A percentile compares a stretch with the other conserved stretches of the same genome.
phyloP scores from a whole-genome alignment of 208 protist genomes.

The Trypanosoma avium region DNA sequence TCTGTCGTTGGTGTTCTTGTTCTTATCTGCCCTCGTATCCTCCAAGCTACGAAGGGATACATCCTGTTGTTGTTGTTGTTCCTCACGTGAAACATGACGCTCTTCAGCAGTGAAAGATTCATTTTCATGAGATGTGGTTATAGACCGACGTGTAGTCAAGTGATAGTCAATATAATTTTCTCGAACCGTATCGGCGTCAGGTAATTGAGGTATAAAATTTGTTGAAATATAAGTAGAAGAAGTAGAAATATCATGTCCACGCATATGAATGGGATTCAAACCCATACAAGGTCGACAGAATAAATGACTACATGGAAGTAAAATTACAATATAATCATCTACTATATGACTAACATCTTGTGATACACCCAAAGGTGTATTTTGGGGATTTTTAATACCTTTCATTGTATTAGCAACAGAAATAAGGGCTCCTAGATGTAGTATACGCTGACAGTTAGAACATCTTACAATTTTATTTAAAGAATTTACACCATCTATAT shows the following conservation, averaged over 20 bases:
- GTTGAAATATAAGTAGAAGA: not conserved
- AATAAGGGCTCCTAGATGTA: conserved; percentile 4
- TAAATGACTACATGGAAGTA: conserved; percentile 41
- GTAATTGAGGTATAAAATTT: not conserved
- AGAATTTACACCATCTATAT: not conserved
- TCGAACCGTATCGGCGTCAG: not conserved
- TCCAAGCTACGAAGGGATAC: no score
- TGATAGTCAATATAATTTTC: no score
- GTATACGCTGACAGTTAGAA: conserved; percentile 7
- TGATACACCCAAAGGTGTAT: not conserved
- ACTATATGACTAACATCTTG: conserved; percentile 1
- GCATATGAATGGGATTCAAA: not conserved
- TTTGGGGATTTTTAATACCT: not conserved
- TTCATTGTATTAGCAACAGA: conserved; percentile 17
- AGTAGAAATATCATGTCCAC: no score
- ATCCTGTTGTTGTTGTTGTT: not conserved
- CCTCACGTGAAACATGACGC: not conserved
- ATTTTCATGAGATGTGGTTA: not conserved
- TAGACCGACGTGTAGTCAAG: no score
- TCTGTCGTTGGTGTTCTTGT: not conserved
- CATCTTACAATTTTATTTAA: conserved; percentile 3
- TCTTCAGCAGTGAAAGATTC: not conserved
- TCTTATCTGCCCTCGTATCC: no score
- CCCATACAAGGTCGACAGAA: conserved; percentile 36
- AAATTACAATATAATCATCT: conserved; percentile 34